A percentile compares a stretch with the other conserved stretches of the same genome.
Evolutionary conservation across 177 flowering plant species (phyloP).

Genomic region (Vitis hybrid): DNA sequence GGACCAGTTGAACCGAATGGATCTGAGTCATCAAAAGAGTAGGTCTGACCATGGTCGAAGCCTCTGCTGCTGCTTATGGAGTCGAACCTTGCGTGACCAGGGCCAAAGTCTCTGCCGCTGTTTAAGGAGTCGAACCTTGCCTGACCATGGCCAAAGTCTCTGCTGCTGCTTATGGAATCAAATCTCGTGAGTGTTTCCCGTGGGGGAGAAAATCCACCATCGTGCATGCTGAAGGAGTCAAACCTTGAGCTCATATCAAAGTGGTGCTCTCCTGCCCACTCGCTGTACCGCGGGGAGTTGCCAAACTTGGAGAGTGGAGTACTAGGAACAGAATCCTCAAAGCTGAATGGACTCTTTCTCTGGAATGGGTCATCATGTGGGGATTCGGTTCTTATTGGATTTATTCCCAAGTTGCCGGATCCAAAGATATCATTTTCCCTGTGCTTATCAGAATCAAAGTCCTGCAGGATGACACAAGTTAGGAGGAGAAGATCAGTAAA

Average conservation of each 20-base stretch:
- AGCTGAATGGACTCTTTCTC: slow-evolving; percentile 54
- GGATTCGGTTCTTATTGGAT: slow-evolving; percentile 65
- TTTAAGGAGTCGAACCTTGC: slow-evolving; percentile 66
- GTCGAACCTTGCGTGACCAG: slow-evolving; percentile 51
- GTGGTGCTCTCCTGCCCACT: slow-evolving; percentile 48
- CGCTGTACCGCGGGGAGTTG: slow-evolving; percentile 59
- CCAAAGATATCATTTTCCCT: slow-evolving; percentile 56
- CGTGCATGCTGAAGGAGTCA: slow-evolving; percentile 56
- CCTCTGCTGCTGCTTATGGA: slow-evolving; percentile 62
- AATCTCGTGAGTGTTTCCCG: slow-evolving; percentile 32
- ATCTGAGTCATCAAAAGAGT: slow-evolving; percentile 66
- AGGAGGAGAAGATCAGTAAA: slow-evolving; percentile 3
- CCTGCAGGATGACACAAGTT: slow-evolving; percentile 42
- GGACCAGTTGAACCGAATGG: slow-evolving; percentile 70
- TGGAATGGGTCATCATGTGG: slow-evolving; percentile 42
- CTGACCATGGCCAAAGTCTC: slow-evolving; percentile 20
- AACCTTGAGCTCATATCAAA: slow-evolving; percentile 70
- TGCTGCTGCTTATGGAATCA: slow-evolving; percentile 44
- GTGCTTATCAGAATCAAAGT: slow-evolving; percentile 43
- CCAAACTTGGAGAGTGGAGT: slow-evolving; percentile 68
- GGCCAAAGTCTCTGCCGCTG: slow-evolving; percentile 62
- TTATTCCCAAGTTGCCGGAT: slow-evolving; percentile 45
- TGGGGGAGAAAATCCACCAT: slow-evolving; percentile 24
- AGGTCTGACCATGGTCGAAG: slow-evolving; percentile 44
- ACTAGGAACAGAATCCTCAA: slow-evolving; percentile 80